phyloP scores from a whole-genome alignment of 1,284 basidiomycete species.

The Rhodotorula mucilaginosa region DNA sequence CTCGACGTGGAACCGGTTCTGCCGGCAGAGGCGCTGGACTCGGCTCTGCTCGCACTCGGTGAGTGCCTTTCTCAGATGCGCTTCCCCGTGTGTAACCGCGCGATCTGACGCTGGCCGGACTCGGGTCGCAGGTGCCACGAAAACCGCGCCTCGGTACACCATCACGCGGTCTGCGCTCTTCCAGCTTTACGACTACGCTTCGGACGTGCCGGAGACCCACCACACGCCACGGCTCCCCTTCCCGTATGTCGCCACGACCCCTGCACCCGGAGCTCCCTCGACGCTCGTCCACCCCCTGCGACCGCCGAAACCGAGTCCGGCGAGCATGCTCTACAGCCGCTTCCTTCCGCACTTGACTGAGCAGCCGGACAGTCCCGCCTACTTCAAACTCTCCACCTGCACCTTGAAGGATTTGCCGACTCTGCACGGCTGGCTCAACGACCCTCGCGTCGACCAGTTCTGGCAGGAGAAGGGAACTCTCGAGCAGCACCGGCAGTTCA shows the following conservation, averaged over 20 bases:
- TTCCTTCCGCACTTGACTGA: constrained; percentile 53
- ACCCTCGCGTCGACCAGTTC: constrained; percentile 55
- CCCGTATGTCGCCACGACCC: constrained; percentile 21
- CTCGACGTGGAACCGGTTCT: constrained; percentile 32
- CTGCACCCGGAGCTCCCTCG: constrained; percentile 13
- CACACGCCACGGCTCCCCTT: constrained; percentile 15
- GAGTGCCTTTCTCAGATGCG: neutral
- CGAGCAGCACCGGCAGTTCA: constrained; percentile 56
- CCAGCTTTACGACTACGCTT: constrained; percentile 34
- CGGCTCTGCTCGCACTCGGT: constrained; percentile 26
- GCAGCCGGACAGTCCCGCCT: constrained; percentile 42
- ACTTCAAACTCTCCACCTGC: constrained; percentile 56
- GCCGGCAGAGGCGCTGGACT: constrained; percentile 27
- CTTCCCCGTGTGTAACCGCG: accelerated
- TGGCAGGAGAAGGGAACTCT: constrained; percentile 56
- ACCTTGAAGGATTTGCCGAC: constrained; percentile 53
- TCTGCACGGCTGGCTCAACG: constrained; percentile 60
- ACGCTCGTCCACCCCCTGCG: constrained; percentile 56
- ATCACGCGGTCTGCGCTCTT: constrained; percentile 35
- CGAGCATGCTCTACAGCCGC: constrained; percentile 56
- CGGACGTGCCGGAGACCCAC: constrained; percentile 17
- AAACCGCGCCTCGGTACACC: constrained; percentile 18
- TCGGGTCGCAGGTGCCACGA: constrained; percentile 16
- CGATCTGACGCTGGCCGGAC: neutral
- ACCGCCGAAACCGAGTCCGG: constrained; percentile 56